Conservation (phyloP, 768 basidiomycete genomes). For the Dacryopinax primogenitus region DNA sequence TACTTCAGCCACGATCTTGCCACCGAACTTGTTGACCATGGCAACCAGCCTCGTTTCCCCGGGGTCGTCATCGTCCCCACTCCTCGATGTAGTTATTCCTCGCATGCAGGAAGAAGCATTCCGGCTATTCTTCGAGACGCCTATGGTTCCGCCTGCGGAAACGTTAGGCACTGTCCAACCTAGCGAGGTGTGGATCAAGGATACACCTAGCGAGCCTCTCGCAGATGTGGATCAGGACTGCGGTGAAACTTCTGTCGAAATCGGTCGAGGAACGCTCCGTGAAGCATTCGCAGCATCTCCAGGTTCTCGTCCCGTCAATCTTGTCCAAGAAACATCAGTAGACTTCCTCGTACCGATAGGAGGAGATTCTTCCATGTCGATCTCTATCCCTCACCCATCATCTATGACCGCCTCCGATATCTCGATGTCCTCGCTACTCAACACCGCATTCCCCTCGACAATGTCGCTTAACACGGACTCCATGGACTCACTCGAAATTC, state of each 20-base stretch:
- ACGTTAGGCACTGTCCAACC: too few species aligned
- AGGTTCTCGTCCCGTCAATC: not conserved
- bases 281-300: not conserved
- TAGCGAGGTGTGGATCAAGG: too few species aligned
- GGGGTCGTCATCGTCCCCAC: too few species aligned
- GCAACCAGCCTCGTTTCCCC: too few species aligned
- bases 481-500: not conserved
- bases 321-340: not conserved
- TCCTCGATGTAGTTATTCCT: too few species aligned
- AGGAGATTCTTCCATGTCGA: not conserved
- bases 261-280: not conserved
- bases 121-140: too few species aligned
- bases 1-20: too few species aligned
- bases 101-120: too few species aligned
- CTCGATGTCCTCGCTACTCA: not conserved
- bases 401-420: not conserved
- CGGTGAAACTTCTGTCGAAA: not conserved
- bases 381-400: not conserved
- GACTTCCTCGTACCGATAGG: not conserved
- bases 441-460: not conserved
- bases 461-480: not conserved
- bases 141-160: too few species aligned
- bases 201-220: not conserved
- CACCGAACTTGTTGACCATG: too few species aligned
- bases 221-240: not conserved